Evolutionary conservation across 139 green algal genomes (phyloP), one percentile per base, ranked within the genome.

Genomic region (Chlorella sp.): DNA sequence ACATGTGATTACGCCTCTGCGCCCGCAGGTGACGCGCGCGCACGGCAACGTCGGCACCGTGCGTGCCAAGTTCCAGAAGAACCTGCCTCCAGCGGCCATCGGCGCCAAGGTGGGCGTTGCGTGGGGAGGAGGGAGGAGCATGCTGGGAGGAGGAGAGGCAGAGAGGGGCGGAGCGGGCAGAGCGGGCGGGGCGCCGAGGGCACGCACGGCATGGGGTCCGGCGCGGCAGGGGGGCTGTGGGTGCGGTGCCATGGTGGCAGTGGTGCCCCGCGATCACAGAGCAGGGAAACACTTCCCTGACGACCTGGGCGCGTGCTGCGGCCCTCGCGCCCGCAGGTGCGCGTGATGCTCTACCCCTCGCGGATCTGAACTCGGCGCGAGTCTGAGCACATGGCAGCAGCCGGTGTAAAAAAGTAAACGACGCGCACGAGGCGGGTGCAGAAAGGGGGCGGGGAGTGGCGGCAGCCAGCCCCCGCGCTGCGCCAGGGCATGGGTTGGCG

Each of bases 61-160:
- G 33, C 86, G 93, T 59, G 92, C 96, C 71, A 97, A 98, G 90
- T 99, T 99, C 90, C 74, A 85, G 38, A 97, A 96, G 85, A 97
- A 98, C 88, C 88, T 99, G 72, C 96, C 96, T 8, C 87, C 95
- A 38, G 84, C 80, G 50, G 88, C 90, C 62, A 84, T 97, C 68
- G 84, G n/a, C n/a, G n/a, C n/a, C 87, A 64, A 70, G 84, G 65
- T 40, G 40, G 25, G 15, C 14, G n/a, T 36, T 33, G 17, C 51
- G 7, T 53, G 17, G 50, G n/a, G n/a, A 25, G 31, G 60, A 8
- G n/a, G n/a, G 17, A 21, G n/a, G 21, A 15, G n/a, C 41, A 8
- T 43, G 60, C 3, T 31, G 23, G 25, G 23, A 41, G 58, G 21
- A 29, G 21, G 12, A 65, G 58, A 63, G 17, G 12, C 21, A 14